A percentile compares a stretch with the other conserved stretches of the same genome.
Conservation (phyloP, 2,329 filamentous ascomycete genomes). For the Hypocreales sp. region DNA sequence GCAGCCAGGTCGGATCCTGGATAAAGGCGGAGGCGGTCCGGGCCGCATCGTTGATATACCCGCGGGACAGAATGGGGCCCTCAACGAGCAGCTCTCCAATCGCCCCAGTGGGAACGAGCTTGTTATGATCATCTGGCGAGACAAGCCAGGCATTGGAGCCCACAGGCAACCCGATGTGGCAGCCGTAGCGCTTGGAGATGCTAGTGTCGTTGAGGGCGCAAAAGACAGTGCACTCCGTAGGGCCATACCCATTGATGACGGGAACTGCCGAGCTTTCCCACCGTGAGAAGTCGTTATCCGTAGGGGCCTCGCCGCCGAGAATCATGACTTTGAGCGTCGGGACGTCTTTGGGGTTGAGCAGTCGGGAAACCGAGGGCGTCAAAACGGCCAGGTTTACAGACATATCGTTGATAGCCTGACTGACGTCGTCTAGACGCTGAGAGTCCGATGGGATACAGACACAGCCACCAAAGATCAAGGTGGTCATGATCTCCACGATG, state of each 20-base stretch:
- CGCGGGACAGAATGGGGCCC: background rate
- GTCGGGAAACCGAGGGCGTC: constrained; percentile 2
- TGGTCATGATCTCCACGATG: constrained; percentile 4
- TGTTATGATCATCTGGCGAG: background rate
- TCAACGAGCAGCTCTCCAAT: background rate
- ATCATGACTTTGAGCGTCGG: constrained; percentile 2
- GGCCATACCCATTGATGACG: background rate
- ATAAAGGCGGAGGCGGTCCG: background rate
- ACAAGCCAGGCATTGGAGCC: background rate
- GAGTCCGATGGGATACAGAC: constrained; percentile 4
- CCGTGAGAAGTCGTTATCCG: background rate
- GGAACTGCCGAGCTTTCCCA: background rate
- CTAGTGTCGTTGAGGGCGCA: background rate
- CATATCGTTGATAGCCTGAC: background rate
- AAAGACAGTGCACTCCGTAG: background rate
- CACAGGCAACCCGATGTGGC: background rate
- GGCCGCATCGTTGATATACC: background rate
- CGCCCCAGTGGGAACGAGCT: background rate
- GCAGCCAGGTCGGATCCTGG: background rate
- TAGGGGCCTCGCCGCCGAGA: constrained; percentile 2
- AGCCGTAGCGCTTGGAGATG: background rate
- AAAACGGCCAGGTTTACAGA: constrained; percentile 1
- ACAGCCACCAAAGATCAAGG: constrained; percentile 2
- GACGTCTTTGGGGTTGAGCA: constrained; percentile 1
- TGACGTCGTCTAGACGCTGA: background rate